These are phyloP conservation scores for Vitis cinerea DNA, from an alignment of 164 flowering plant species.

Conservation along the genomic window DNA sequence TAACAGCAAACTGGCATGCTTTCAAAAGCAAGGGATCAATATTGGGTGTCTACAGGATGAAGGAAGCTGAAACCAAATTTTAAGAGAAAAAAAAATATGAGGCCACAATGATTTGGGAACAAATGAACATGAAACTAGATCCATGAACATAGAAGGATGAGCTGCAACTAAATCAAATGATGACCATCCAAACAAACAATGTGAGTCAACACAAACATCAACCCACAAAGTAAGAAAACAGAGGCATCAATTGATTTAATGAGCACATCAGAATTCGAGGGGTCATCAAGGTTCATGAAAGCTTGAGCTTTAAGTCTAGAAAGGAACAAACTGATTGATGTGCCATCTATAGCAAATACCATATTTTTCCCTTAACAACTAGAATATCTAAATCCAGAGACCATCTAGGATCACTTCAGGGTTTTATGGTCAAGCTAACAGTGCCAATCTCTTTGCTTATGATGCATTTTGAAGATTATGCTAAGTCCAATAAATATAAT, in stretches of 20 bases:
- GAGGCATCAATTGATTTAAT: slow-evolving; percentile 12
- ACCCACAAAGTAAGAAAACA: slow-evolving; percentile 1
- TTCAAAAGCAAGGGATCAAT: not conserved
- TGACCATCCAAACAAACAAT: slow-evolving; percentile 5
- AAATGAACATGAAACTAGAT: slow-evolving; percentile 2
- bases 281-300: not conserved
- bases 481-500: no score
- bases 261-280: not conserved
- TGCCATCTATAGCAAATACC: no score
- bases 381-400: no score
- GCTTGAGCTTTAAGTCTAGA: no score
- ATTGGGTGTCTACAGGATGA: not conserved
- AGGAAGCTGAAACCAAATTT: not conserved
- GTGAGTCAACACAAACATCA: slow-evolving; percentile 12
- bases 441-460: no score
- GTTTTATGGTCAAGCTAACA: no score
- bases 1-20: slow-evolving; percentile 3
- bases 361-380: no score
- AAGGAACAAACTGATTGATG: no score
- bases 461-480: no score
- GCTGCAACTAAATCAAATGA: slow-evolving; percentile 10
- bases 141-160: not conserved
- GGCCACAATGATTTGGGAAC: slow-evolving; percentile 3
- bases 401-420: no score
- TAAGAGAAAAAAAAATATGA: not conserved